Evolutionary conservation across 192 early-diverging fungal species (phyloP).

Genomic region (Umbelopsis vinacea): DNA sequence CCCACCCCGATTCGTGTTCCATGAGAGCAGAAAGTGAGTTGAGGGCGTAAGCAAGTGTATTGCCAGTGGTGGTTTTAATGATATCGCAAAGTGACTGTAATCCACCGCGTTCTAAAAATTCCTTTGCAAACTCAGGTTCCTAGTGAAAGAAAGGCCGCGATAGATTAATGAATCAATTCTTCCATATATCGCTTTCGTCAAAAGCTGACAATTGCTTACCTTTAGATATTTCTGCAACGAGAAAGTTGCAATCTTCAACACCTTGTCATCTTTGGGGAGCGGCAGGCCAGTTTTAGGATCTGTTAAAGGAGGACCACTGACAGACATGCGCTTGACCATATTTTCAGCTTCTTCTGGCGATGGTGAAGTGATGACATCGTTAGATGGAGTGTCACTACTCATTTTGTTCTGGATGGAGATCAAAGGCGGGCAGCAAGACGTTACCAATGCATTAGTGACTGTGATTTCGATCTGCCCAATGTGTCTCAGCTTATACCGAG

Average conservation of each 20-base stretch:
- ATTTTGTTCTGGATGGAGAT: not conserved
- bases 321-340: slow-evolving; percentile 33
- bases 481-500: too few relatives aligned
- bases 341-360: slow-evolving; percentile 31
- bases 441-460: not conserved
- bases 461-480: not conserved
- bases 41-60: slow-evolving; percentile 73
- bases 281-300: slow-evolving; percentile 13
- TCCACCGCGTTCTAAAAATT: slow-evolving; percentile 62
- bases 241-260: slow-evolving; percentile 63
- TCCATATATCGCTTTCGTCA: too few relatives aligned
- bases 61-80: slow-evolving; percentile 61
- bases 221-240: slow-evolving; percentile 67
- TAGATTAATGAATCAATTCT: not conserved
- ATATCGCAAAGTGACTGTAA: slow-evolving; percentile 60
- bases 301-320: not conserved
- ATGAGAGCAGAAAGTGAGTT: slow-evolving; percentile 64
- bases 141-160: slow-evolving; percentile 18
- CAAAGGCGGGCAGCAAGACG: not conserved
- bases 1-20: slow-evolving; percentile 73
- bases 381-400: slow-evolving; percentile 2
- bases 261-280: slow-evolving; percentile 50
- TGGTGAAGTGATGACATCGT: slow-evolving; percentile 24
- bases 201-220: slow-evolving; percentile 29
- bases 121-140: slow-evolving; percentile 70